Conservation (phyloP, 805 yeast species). For the Metschnikowia borealis region DNA sequence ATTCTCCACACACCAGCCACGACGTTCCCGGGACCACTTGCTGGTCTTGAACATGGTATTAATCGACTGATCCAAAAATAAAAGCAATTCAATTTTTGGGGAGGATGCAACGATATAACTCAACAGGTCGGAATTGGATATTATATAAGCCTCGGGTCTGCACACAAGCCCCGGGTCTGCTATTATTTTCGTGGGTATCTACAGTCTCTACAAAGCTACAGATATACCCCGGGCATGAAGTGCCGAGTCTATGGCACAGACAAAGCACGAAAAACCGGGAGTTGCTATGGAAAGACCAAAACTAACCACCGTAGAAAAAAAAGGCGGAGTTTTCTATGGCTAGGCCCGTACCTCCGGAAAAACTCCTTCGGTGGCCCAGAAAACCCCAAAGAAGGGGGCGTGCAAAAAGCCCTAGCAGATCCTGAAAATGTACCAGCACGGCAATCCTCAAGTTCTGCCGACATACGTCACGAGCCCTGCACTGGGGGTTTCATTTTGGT, state of each 20-base stretch:
- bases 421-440: constrained; percentile 22
- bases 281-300: constrained; percentile 35
- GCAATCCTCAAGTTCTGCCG: constrained; percentile 15
- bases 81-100: too few species aligned
- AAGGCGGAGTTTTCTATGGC: constrained; percentile 12
- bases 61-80: too few species aligned
- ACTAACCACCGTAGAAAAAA: constrained; percentile 31
- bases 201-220: background rate
- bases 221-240: constrained; percentile 50
- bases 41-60: too few species aligned
- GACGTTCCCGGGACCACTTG: too few species aligned
- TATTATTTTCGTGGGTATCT: too few species aligned
- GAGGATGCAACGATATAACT: too few species aligned
- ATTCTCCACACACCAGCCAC: too few species aligned
- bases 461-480: constrained; percentile 18
- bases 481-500: constrained; percentile 32
- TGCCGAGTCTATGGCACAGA: constrained; percentile 37
- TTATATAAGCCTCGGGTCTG: too few species aligned
- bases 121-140: background rate
- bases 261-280: constrained; percentile 45
- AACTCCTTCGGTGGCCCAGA: constrained; percentile 16
- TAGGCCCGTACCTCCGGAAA: constrained; percentile 13
- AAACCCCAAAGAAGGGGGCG: constrained; percentile 8
- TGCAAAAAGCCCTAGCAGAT: constrained; percentile 20
- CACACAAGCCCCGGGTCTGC: too few species aligned